Evolutionary conservation across 1,139 yeast species (phyloP).

Genomic region (Magnusiomyces ingens): DNA sequence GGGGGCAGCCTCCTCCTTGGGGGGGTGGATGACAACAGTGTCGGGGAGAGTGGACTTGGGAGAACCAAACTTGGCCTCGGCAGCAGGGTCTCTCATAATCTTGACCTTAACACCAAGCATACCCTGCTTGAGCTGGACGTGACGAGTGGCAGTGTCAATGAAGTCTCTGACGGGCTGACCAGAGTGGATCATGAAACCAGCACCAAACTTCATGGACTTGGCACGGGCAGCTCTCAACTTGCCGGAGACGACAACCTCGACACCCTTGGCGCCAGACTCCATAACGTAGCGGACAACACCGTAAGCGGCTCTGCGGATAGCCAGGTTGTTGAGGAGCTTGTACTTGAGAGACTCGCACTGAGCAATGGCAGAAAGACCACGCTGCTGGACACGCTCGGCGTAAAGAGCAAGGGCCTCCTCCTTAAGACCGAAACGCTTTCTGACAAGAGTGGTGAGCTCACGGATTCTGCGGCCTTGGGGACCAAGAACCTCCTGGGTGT

Average conservation of each 20-base stretch:
- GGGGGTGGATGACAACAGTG: slow-evolving; percentile 89
- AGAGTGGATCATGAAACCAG: slow-evolving; percentile 99
- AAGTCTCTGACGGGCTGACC: slow-evolving; percentile 99
- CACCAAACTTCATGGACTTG: slow-evolving; percentile 99
- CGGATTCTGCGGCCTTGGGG: slow-evolving; percentile 99
- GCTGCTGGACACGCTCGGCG: slow-evolving; percentile 99
- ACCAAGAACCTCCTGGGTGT: slow-evolving; percentile 98
- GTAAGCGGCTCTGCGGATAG: slow-evolving; percentile 99
- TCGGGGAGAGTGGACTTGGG: slow-evolving; percentile 82
- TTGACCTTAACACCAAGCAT: slow-evolving; percentile 99
- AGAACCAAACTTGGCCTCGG: slow-evolving; percentile 77
- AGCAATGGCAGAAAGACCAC: slow-evolving; percentile 99
- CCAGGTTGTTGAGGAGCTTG: slow-evolving; percentile 97
- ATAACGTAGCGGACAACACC: slow-evolving; percentile 99
- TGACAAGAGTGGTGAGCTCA: slow-evolving; percentile 95
- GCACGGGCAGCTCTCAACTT: slow-evolving; percentile 99
- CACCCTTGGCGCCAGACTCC: slow-evolving; percentile 99
- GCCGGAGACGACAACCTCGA: slow-evolving; percentile 98
- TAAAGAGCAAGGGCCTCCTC: slow-evolving; percentile 91
- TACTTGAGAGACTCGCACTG: slow-evolving; percentile 99
- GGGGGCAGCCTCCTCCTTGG: slow-evolving; percentile 91
- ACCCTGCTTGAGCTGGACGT: slow-evolving; percentile 99
- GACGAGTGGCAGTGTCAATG: slow-evolving; percentile 98
- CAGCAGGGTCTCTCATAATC: slow-evolving; percentile 98
- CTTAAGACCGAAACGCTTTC: slow-evolving; percentile 96